Conservation (phyloP, 495 filamentous ascomycete genomes). For the Aspergillus homomorphus region DNA sequence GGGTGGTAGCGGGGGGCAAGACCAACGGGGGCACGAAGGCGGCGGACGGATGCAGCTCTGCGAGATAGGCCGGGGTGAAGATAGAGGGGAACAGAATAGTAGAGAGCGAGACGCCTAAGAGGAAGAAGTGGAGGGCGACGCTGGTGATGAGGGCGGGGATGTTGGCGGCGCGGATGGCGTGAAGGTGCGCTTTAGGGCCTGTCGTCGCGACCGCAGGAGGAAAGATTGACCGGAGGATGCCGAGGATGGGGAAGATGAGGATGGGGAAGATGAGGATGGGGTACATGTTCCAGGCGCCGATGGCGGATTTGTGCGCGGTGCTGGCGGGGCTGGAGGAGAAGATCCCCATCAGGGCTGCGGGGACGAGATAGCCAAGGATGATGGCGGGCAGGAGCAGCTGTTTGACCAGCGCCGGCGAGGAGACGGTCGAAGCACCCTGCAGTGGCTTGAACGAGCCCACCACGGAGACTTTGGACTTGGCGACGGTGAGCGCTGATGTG, state of each 20-base stretch:
- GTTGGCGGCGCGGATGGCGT: neutral
- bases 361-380: neutral
- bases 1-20: neutral
- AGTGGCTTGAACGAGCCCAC: no score
- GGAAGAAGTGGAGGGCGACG: neutral
- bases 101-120: neutral
- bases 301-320: neutral
- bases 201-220: no score
- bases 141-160: neutral
- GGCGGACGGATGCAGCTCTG: neutral
- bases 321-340: neutral
- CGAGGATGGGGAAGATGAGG: neutral
- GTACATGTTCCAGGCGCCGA: neutral
- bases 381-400: neutral
- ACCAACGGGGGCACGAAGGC: neutral
- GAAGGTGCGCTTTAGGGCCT: no score
- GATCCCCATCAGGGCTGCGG: neutral
- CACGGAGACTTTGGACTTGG: no score
- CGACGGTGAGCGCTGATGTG: no score
- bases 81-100: neutral
- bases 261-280: neutral
- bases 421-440: no score
- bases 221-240: neutral
- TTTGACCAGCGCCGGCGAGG: no score
- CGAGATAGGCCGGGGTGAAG: neutral